Base-by-base conservation (phyloP, 805 yeast species). In the Kodamaea fukazawae region DNA sequence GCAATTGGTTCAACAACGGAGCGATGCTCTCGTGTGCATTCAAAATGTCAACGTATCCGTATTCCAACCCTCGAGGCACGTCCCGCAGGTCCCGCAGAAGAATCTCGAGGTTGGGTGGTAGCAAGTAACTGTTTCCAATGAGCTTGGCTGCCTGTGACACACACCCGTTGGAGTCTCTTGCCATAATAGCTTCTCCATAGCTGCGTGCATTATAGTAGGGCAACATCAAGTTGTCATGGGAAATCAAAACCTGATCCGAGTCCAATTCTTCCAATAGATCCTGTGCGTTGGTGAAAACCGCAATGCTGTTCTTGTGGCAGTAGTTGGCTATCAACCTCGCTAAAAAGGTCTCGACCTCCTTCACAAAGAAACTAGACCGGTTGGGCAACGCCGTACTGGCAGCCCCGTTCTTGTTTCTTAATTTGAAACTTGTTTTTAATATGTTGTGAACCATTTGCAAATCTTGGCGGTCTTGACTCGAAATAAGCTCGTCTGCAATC, bases 1-100 rank as follows among this genome's bases (percentile, higher is more conserved):
- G 77, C 37, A 66, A 54, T 48, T 69, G 71, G 49, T 67, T 63
- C 27, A 63, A 25, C 38, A 63, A 44, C 23, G 55, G 8, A 20
- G 23, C 23, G 8, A 20, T 48, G 7, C 48, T 35, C 11, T 67
- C 42, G 8, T 55, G 46, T 10, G 58, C 65, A 3, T 31, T 13
- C 3, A 18, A 8, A 6, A 38, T 11, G 17, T 38, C 42, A 12
- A 38, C 42, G 37, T 43, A 53, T 7, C 73, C 75, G 16, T 43
- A 23, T 1, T 44, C 36, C 11, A 65, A 36, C 0, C 75, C 74
- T 4, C 47, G 37, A 4, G 62, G 49, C 4, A 56, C 42, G 38
- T 58, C 47, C 15, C 44, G 44, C 4, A 35, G 38, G 14, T 39
- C 47, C 3, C 22, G 35, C 28, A 41, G 32, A 3, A 40, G 36